Conservation (phyloP, 306 rosid genomes). For the Neltuma alba region DNA sequence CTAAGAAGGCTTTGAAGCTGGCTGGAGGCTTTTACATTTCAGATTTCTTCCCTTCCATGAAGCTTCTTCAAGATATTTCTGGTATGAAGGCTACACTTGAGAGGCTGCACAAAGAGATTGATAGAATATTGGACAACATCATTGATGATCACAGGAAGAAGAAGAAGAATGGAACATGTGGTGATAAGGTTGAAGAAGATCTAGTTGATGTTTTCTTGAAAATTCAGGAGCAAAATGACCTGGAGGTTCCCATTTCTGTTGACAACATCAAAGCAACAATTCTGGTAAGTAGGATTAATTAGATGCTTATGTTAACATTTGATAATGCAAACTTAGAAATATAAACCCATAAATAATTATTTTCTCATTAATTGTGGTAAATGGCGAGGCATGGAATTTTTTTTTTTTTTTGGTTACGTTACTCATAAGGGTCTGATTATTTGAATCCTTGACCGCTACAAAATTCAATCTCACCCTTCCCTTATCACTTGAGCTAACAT, state of each 20-base stretch:
- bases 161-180: neutral
- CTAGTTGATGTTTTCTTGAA: neutral
- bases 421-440: too few species aligned
- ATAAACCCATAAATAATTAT: too few species aligned
- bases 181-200: neutral
- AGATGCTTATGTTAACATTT: too few species aligned
- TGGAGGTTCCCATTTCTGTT: conserved; percentile 18
- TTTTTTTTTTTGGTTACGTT: too few species aligned
- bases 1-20: neutral
- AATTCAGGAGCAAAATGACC: neutral
- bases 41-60: conserved; percentile 4
- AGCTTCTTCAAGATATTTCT: neutral
- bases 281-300: conserved; percentile 13
- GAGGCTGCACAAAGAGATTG: neutral
- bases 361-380: too few species aligned
- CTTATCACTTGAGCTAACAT: too few species aligned
- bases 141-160: neutral
- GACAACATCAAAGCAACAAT: conserved; percentile 16
- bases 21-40: neutral
- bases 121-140: neutral
- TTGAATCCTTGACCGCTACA: too few species aligned
- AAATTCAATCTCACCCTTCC: too few species aligned
- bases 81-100: neutral
- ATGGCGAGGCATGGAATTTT: too few species aligned
- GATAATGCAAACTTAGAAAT: too few species aligned